A percentile compares a stretch with the other conserved stretches of the same genome.
Conservation (phyloP, 495 filamentous ascomycete species). For the Aspergillus heteromorphus region DNA sequence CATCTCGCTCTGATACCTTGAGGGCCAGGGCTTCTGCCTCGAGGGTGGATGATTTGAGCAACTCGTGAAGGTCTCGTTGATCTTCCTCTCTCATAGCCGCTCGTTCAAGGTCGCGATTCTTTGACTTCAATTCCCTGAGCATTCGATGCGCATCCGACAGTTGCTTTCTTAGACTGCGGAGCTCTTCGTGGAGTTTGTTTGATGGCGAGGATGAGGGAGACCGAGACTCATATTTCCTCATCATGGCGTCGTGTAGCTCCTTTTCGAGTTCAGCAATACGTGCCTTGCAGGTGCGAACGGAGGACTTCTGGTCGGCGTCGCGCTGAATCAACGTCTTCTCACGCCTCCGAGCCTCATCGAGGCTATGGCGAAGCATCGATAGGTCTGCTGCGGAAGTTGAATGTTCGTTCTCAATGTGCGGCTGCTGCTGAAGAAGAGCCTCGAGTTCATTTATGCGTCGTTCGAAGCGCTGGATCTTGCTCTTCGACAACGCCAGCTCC, state of each 20-base stretch:
- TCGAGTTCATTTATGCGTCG: conserved; percentile 55
- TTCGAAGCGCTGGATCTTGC: conserved; percentile 55
- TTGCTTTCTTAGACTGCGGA: conserved; percentile 57
- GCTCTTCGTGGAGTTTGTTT: conserved; percentile 52
- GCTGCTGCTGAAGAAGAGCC: conserved; percentile 43
- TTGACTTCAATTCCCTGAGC: conserved; percentile 50
- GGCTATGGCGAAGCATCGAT: conserved; percentile 51
- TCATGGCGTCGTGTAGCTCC: conserved; percentile 48
- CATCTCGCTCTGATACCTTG: conserved; percentile 50
- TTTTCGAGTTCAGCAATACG: conserved; percentile 53
- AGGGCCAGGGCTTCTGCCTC: conserved; percentile 59
- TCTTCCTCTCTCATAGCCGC: conserved; percentile 50
- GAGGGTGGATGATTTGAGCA: conserved; percentile 60
- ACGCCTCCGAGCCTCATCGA: conserved; percentile 58
- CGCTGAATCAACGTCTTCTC: conserved; percentile 58
- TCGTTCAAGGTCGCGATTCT: conserved; percentile 45
- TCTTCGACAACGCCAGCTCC: conserved; percentile 45
- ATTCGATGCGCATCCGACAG: conserved; percentile 57
- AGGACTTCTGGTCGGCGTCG: conserved; percentile 54
- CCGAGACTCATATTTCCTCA: conserved; percentile 42
- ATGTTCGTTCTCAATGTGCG: conserved; percentile 25
- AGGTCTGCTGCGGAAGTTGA: conserved; percentile 50
- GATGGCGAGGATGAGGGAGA: conserved; percentile 50
- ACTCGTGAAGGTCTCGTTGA: conserved; percentile 59
- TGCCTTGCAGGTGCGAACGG: conserved; percentile 47